Evolutionary conservation across 257 asterid species (phyloP).

Genomic region (Mentha longifolia): DNA sequence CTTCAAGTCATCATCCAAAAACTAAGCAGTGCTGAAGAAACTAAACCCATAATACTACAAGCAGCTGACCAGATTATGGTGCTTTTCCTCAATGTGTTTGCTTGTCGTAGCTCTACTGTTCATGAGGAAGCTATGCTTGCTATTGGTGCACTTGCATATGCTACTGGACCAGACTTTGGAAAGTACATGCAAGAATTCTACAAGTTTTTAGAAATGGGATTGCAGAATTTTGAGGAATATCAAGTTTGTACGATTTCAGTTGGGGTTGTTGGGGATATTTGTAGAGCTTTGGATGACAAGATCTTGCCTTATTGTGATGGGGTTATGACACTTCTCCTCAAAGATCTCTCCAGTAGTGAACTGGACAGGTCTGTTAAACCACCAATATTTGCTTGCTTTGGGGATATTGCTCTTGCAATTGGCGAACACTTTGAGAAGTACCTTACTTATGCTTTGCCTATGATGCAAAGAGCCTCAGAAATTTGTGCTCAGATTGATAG

Average conservation of each 20-base stretch:
- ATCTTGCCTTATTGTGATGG: slow-evolving; percentile 79
- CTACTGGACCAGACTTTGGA: slow-evolving; percentile 64
- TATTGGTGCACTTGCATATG: slow-evolving; percentile 85
- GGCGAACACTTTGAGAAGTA: slow-evolving; percentile 77
- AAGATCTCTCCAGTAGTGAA: slow-evolving; percentile 71
- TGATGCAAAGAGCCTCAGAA: slow-evolving; percentile 81
- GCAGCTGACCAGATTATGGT: slow-evolving; percentile 76
- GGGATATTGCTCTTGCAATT: slow-evolving; percentile 93
- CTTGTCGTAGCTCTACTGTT: slow-evolving; percentile 80
- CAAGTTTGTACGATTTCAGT: slow-evolving; percentile 85
- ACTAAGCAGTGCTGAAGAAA: slow-evolving; percentile 61
- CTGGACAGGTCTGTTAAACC: slow-evolving; percentile 83
- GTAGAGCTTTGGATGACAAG: slow-evolving; percentile 79
- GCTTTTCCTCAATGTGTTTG: slow-evolving; percentile 74
- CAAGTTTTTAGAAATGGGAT: slow-evolving; percentile 79
- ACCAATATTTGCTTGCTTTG: slow-evolving; percentile 82
- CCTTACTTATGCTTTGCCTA: slow-evolving; percentile 60
- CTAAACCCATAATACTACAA: slow-evolving; percentile 64
- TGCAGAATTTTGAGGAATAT: slow-evolving; percentile 86
- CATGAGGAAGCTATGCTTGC: slow-evolving; percentile 97
- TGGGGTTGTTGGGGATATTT: slow-evolving; percentile 91
- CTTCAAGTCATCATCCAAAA: slow-evolving; percentile 86
- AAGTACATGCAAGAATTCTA: slow-evolving; percentile 80
- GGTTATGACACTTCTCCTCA: slow-evolving; percentile 75
- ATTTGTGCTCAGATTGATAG: slow-evolving; percentile 65